Conservation (phyloP, 768 basidiomycete species). For the Russula brevipes region DNA sequence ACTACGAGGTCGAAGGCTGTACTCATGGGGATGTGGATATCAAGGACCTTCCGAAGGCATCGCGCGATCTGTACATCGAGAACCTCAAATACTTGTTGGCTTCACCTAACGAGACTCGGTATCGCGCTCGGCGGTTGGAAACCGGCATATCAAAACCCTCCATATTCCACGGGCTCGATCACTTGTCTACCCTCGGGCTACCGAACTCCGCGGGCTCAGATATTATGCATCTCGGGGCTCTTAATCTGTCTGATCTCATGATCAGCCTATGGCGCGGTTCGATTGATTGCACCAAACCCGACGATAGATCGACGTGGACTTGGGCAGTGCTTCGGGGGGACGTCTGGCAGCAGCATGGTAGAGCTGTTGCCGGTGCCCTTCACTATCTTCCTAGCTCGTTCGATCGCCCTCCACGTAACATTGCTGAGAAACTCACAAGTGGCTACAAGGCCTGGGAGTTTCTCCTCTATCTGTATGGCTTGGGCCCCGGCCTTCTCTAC, state of each 20-base stretch:
- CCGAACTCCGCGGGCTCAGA: no score
- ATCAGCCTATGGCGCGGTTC: no score
- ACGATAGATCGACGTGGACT: neutral
- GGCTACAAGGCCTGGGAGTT: conserved; percentile 34
- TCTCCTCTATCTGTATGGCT: conserved; percentile 26
- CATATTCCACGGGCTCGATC: no score
- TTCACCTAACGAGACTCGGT: neutral
- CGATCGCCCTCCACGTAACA: conserved; percentile 33
- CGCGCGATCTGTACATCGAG: fast-evolving
- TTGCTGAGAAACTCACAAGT: conserved; percentile 37
- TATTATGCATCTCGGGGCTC: no score
- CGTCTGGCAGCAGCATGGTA: neutral
- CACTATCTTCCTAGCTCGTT: no score
- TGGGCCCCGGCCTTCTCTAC: conserved; percentile 29
- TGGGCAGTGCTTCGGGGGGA: neutral
- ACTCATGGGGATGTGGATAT: neutral
- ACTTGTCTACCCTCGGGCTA: no score
- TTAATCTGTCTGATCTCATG: no score
- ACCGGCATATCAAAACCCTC: neutral
- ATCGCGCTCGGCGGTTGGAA: neutral
- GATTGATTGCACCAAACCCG: neutral
- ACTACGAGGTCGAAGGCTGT: neutral
- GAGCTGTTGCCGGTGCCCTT: neutral
- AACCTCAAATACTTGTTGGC: neutral
- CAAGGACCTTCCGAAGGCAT: neutral